Conservation (phyloP, 331 rosid species). For the Malus hybrid region DNA sequence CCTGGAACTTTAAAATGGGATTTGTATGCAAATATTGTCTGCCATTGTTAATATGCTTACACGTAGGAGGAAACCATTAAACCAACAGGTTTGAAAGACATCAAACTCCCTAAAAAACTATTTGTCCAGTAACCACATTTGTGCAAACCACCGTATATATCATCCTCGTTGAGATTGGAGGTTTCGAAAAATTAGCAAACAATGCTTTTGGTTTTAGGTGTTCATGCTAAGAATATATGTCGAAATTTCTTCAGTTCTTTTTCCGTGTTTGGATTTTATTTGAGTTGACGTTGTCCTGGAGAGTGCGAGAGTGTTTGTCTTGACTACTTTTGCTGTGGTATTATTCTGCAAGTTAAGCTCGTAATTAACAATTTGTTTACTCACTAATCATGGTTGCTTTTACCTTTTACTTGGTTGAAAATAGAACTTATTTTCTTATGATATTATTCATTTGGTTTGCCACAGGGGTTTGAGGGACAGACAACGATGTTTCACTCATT, state of each 20-base stretch:
- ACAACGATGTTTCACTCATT: background rate
- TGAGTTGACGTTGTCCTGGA: background rate
- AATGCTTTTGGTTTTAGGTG: background rate
- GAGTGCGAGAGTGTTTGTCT: background rate
- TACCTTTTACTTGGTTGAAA: background rate
- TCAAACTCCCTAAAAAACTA: conserved; percentile 9
- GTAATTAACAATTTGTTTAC: background rate
- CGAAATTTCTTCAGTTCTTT: background rate
- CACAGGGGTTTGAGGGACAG: conserved; percentile 5
- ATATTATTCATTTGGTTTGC: background rate
- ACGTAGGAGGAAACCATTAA: conserved; percentile 17
- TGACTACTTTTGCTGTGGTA: background rate
- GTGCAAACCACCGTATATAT: conserved; percentile 8
- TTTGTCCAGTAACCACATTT: conserved; percentile 20
- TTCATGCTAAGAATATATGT: background rate
- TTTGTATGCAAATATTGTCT: conserved; percentile 32
- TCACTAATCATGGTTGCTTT: background rate
- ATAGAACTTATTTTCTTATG: background rate
- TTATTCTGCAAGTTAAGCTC: background rate
- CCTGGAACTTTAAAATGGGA: conserved; percentile 12
- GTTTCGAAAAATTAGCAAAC: background rate
- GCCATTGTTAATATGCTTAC: conserved; percentile 31
- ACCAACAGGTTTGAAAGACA: conserved; percentile 6
- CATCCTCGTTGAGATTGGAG: background rate
- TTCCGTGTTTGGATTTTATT: background rate